phyloP scores from a whole-genome alignment of 306 rosid genomes.

The Dryas drummondii region DNA sequence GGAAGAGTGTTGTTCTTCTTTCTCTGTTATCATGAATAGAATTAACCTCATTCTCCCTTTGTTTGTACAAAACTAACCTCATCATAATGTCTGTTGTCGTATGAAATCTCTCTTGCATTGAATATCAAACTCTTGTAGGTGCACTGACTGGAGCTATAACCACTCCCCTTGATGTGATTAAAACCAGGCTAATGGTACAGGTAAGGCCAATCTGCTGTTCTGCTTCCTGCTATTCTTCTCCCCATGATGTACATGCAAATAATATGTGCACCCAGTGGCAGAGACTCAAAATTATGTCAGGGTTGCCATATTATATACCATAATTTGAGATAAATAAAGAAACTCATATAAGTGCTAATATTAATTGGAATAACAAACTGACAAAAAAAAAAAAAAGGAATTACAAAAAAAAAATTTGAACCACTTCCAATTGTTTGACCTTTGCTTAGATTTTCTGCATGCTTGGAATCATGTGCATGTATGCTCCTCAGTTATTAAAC shows the following conservation, averaged over 20 bases:
- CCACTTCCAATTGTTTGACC: not conserved
- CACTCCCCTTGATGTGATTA: slow-evolving; percentile 93
- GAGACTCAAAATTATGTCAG: not conserved
- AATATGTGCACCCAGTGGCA: not conserved
- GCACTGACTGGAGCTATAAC: slow-evolving; percentile 94
- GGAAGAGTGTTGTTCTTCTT: not conserved
- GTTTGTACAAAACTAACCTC: not conserved
- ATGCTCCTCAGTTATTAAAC: slow-evolving; percentile 22
- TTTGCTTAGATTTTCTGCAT: slow-evolving; percentile 12
- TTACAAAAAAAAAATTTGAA: not conserved
- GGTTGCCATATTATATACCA: not conserved
- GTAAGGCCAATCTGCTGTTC: slow-evolving; percentile 38
- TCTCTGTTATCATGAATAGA: too few species aligned
- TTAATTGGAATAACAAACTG: not conserved
- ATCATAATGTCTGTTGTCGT: not conserved
- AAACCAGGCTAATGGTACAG: slow-evolving; percentile 93
- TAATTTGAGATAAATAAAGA: not conserved
- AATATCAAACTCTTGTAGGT: slow-evolving; percentile 44
- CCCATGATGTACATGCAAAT: not conserved
- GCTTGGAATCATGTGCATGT: slow-evolving; percentile 18
- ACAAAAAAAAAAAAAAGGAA: too few species aligned
- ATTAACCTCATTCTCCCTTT: not conserved
- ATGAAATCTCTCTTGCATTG: not conserved
- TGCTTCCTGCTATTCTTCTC: not conserved
- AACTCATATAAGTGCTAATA: not conserved